Evolutionary conservation across 1,139 yeast species (phyloP), one percentile per base, ranked within the genome.

Genomic region (Entelexis paramagnoliae): DNA sequence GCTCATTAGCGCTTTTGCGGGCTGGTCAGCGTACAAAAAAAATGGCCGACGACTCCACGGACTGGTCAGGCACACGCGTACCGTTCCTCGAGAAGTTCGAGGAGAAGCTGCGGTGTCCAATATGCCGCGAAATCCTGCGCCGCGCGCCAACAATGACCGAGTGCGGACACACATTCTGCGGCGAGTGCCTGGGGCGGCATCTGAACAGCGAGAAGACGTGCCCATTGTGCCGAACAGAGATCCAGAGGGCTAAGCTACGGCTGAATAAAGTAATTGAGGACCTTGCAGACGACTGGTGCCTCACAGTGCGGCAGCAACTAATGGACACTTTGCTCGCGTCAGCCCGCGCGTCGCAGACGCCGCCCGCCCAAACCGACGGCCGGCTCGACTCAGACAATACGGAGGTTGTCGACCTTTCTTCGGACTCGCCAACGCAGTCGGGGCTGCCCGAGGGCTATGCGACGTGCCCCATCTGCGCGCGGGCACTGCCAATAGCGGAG

Each of bases 101-200:
- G 58, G 72, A 84, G 2, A 71, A 83, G 17, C 72, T 88, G 53
- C 66, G 95, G 62, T 91, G 98, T 63, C 88, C 83, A 60, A 83
- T 91, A n/a, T 91, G 98, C 65, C 87, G 89, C 63, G 96, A 88
- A 55, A 79, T 83, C 58, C 72, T 85, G 55, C 74, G 70, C 44
- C 34, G 49, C 8, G 89, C 93, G 0, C 97, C 98, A 1, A 88
- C 87, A 51, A 70, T 84, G 43, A 85, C 96, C 1, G 75, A 82
- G 7, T 89, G 97, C 68, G 83, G 85, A 46, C 97, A 91, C 64
- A 82, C 93, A 0, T 91, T 88, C 64, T 91, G 98, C 65, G 87
- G 96, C 0, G 74, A 82, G 22, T 91, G 98, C 65, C 85, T 91
- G 35, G 74, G 96, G 55, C 78, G 83, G 57, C 79, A 82, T 56